These are phyloP conservation scores for Beauveria bassiana DNA, from an alignment of 2,329 filamentous ascomycete genomes.

Conservation along the genomic window DNA sequence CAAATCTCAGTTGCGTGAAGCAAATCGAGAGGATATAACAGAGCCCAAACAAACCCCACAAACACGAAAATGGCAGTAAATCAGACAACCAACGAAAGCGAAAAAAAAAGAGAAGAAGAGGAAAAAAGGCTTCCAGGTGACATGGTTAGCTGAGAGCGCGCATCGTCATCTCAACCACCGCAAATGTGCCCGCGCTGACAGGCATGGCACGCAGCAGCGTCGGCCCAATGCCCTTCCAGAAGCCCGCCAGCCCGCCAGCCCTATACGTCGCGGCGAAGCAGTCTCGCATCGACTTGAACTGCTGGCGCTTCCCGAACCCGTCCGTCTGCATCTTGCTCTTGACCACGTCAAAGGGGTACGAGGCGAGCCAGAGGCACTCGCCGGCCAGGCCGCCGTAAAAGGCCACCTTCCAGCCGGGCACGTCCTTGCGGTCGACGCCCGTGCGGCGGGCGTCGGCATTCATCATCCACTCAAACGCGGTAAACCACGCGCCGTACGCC, in stretches of 20 bases:
- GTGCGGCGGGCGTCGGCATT: constrained; percentile 78
- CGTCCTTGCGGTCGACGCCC: constrained; percentile 63
- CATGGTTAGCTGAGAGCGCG: constrained; percentile 42
- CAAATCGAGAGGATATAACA: neutral
- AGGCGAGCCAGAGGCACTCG: constrained; percentile 85
- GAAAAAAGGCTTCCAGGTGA: neutral
- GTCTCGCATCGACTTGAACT: constrained; percentile 77
- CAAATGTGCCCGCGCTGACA: constrained; percentile 95
- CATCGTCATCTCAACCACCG: constrained; percentile 65
- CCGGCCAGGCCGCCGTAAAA: constrained; percentile 89
- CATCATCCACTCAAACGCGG: constrained; percentile 95
- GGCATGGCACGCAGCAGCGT: constrained; percentile 94
- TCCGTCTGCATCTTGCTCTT: constrained; percentile 99
- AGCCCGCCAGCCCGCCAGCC: constrained; percentile 69
- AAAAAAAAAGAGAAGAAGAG: neutral
- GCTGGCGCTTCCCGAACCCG: constrained; percentile 65
- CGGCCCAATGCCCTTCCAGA: constrained; percentile 91
- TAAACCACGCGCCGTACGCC: constrained; percentile 94
- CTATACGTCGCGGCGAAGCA: constrained; percentile 80
- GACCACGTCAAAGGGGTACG: constrained; percentile 93
- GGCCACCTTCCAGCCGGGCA: constrained; percentile 80
- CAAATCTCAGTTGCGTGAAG: neutral
- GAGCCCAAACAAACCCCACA: neutral
- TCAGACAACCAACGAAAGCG: neutral
- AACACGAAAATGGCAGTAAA: neutral